A percentile compares a stretch with the other conserved stretches of the same genome.
These are phyloP conservation scores for Pterulicium gracile DNA, from an alignment of 1,284 basidiomycete genomes.

Conservation along the genomic window DNA sequence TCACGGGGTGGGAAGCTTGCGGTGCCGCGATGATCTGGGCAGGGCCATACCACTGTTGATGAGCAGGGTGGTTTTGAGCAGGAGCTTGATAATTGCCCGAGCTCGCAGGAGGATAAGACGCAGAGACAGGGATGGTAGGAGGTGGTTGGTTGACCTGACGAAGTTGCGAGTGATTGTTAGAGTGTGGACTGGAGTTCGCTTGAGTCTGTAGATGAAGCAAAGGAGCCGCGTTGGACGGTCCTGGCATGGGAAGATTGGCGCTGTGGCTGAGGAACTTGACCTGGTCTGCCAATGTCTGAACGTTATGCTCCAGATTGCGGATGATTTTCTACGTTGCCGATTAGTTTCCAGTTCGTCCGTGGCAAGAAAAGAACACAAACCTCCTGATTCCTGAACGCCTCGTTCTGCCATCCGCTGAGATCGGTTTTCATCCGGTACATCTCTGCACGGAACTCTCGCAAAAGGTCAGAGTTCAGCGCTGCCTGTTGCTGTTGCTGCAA, in stretches of 20 bases:
- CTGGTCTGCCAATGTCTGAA: conserved; percentile 63
- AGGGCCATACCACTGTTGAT: conserved; percentile 42
- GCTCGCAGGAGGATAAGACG: conserved; percentile 24
- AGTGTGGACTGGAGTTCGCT: conserved; percentile 18
- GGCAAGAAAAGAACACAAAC: conserved; percentile 26
- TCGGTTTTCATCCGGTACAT: conserved; percentile 68
- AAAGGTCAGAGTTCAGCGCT: conserved; percentile 64
- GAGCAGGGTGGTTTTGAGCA: conserved; percentile 27
- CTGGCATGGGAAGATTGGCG: conserved; percentile 14
- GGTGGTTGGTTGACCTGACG: conserved; percentile 2
- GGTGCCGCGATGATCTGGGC: conserved; percentile 52
- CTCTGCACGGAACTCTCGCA: conserved; percentile 63
- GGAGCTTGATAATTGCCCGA: conserved; percentile 21
- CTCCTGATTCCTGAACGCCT: conserved; percentile 66
- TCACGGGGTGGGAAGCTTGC: conserved; percentile 64
- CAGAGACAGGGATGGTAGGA: conserved; percentile 1
- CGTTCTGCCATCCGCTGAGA: conserved; percentile 65
- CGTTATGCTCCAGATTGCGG: conserved; percentile 66
- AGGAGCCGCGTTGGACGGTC: conserved; percentile 16
- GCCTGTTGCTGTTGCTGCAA: conserved; percentile 60
- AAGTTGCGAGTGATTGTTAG: conserved; percentile 22
- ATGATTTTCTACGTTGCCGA: conserved; percentile 58
- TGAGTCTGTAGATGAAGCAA: conserved; percentile 30
- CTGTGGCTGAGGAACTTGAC: conserved; percentile 66
- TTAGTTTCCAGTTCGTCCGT: conserved; percentile 3